Evolutionary conservation across 805 yeast species (phyloP).

Genomic region (Saturnispora gosingensis): DNA sequence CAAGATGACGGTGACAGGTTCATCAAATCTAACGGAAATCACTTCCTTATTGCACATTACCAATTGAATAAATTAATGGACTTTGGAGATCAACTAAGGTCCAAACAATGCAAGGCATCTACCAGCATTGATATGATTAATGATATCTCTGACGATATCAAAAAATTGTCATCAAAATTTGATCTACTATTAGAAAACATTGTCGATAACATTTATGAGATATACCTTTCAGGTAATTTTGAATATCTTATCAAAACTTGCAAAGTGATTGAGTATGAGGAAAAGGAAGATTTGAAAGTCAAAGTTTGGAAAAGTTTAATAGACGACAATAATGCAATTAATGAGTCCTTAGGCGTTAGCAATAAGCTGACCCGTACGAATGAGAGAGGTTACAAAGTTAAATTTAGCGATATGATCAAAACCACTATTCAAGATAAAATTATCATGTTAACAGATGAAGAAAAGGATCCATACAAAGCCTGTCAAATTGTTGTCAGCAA

Average conservation of each 20-base stretch:
- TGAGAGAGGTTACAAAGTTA: constrained; percentile 51
- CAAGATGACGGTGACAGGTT: constrained; percentile 17
- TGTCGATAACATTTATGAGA: constrained; percentile 56
- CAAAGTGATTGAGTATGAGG: constrained; percentile 74
- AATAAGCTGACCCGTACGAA: constrained; percentile 31
- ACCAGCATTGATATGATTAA: constrained; percentile 63
- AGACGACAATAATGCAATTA: constrained; percentile 7
- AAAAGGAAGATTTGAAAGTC: constrained; percentile 59
- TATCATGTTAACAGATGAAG: constrained; percentile 8
- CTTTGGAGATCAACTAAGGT: constrained; percentile 66
- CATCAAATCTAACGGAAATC: constrained; percentile 33
- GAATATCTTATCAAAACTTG: constrained; percentile 63
- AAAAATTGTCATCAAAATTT: constrained; percentile 44
- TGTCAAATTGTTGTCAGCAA: constrained; percentile 2
- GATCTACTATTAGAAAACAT: constrained; percentile 55
- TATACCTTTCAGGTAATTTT: constrained; percentile 57
- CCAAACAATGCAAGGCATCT: constrained; percentile 31
- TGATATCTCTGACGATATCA: constrained; percentile 44
- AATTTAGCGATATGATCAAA: constrained; percentile 51
- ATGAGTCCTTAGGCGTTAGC: background rate
- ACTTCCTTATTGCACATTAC: constrained; percentile 60
- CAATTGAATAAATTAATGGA: constrained; percentile 63
- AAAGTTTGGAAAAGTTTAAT: constrained; percentile 19
- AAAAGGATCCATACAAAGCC: constrained; percentile 5
- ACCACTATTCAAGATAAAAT: constrained; percentile 59